These are phyloP conservation scores for Casuarina cunninghamiana DNA, from an alignment of 306 rosid genomes.

Conservation along the genomic window DNA sequence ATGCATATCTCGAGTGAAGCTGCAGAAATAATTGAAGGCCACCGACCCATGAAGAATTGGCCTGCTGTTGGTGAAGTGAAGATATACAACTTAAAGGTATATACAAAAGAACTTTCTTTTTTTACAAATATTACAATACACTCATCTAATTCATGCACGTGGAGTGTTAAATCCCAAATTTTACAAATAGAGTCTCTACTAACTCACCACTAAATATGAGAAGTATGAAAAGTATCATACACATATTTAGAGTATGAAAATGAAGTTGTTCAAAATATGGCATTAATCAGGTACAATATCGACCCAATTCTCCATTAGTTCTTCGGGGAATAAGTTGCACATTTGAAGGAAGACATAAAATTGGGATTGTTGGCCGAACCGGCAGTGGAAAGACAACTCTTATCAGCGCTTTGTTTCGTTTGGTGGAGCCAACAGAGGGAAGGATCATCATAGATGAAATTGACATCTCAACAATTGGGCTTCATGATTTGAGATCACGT, in stretches of 20 bases:
- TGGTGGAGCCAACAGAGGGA: constrained; percentile 36
- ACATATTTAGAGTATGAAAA: not conserved
- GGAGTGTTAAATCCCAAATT: no score
- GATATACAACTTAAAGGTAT: constrained; percentile 33
- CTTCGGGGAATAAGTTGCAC: constrained; percentile 33
- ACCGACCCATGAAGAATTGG: constrained; percentile 28
- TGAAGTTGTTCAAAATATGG: not conserved
- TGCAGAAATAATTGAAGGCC: constrained; percentile 17
- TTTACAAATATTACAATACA: no score
- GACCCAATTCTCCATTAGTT: constrained; percentile 31
- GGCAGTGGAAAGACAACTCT: constrained; percentile 46
- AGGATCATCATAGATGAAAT: constrained; percentile 23
- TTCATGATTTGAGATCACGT: constrained; percentile 34
- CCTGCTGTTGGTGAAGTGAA: constrained; percentile 32
- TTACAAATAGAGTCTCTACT: no score
- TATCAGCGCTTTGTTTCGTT: constrained; percentile 34
- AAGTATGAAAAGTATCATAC: no score
- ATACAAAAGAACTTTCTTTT: not conserved
- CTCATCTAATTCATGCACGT: no score
- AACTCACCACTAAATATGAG: no score
- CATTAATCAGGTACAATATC: constrained; percentile 30
- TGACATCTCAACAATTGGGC: constrained; percentile 32
- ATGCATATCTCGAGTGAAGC: constrained; percentile 40
- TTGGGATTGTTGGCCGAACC: constrained; percentile 41
- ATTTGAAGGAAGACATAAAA: constrained; percentile 35